phyloP scores from a whole-genome alignment of 345 rosid genomes.

The Capsella bursapastoris region DNA sequence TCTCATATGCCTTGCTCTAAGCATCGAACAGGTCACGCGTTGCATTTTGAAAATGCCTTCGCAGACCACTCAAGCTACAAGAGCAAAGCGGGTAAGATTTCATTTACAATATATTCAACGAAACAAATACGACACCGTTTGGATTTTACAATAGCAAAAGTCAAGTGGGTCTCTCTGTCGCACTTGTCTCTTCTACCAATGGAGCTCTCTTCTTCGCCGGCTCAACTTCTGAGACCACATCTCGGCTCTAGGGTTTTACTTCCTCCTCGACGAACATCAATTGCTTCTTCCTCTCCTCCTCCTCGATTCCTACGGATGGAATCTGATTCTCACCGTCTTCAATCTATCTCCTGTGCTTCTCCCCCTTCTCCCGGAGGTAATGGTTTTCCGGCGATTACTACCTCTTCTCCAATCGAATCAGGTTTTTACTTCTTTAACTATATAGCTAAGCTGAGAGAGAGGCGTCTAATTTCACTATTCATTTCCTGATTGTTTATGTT shows the following conservation, averaged over 20 bases:
- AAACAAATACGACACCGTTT: constrained; percentile 5
- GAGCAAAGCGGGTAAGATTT: too few species aligned
- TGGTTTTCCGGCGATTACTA: constrained; percentile 2
- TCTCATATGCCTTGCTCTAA: too few species aligned
- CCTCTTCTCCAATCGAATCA: constrained; percentile 26
- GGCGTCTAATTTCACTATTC: not conserved
- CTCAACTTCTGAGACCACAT: constrained; percentile 19
- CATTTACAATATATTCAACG: too few species aligned
- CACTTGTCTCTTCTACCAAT: not conserved
- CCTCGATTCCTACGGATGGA: constrained; percentile 23
- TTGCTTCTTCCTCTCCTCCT: not conserved
- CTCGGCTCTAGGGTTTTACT: constrained; percentile 1
- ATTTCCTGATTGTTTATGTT: not conserved
- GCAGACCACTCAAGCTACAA: too few species aligned
- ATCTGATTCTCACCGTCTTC: constrained; percentile 25
- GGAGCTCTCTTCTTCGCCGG: constrained; percentile 32
- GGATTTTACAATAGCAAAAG: not conserved
- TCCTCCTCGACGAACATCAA: not conserved
- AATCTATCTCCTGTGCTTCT: constrained; percentile 30
- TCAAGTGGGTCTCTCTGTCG: not conserved
- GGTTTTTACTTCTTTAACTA: not conserved
- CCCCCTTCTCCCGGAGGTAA: constrained; percentile 24
- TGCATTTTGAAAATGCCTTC: too few species aligned
- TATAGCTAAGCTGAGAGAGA: not conserved
- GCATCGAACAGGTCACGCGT: too few species aligned